Evolutionary conservation across 805 yeast genomes (phyloP).

Genomic region (Kuraishia cidri): DNA sequence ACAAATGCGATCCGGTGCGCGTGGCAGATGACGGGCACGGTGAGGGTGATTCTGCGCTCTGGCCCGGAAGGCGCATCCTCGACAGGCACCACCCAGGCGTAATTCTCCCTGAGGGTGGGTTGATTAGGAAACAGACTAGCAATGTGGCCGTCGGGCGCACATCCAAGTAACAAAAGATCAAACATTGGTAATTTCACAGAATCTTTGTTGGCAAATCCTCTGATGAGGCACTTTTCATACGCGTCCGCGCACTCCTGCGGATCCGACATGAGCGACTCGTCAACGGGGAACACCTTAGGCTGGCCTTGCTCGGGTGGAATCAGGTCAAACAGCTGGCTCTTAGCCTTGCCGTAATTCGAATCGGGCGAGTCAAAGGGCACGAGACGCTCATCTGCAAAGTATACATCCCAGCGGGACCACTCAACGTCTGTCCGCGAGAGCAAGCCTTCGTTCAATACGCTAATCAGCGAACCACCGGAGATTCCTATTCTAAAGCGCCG

Average conservation of each 20-base stretch:
- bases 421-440: constrained; percentile 59
- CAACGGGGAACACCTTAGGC: constrained; percentile 79
- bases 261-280: constrained; percentile 63
- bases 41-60: constrained; percentile 73
- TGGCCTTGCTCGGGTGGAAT: constrained; percentile 38
- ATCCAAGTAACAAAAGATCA: constrained; percentile 83
- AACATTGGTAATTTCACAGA: constrained; percentile 93
- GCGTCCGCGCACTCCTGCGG: constrained; percentile 92
- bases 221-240: constrained; percentile 79
- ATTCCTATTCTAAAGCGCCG: constrained; percentile 83
- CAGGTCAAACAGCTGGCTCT: constrained; percentile 69
- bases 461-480: constrained; percentile 87
- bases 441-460: constrained; percentile 81
- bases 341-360: constrained; percentile 86
- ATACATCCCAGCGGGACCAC: constrained; percentile 94
- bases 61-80: constrained; percentile 90
- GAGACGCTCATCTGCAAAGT: constrained; percentile 92
- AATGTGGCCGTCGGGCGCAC: constrained; percentile 98
- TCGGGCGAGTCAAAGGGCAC: constrained; percentile 80
- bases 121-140: constrained; percentile 95
- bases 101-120: constrained; percentile 77
- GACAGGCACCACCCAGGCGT: constrained; percentile 95
- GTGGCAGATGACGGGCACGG: constrained; percentile 92
- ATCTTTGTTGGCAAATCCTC: constrained; percentile 92
- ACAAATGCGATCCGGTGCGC: constrained; percentile 89